phyloP scores from a whole-genome alignment of 768 basidiomycete genomes.

The Naematelia aurantialba region DNA sequence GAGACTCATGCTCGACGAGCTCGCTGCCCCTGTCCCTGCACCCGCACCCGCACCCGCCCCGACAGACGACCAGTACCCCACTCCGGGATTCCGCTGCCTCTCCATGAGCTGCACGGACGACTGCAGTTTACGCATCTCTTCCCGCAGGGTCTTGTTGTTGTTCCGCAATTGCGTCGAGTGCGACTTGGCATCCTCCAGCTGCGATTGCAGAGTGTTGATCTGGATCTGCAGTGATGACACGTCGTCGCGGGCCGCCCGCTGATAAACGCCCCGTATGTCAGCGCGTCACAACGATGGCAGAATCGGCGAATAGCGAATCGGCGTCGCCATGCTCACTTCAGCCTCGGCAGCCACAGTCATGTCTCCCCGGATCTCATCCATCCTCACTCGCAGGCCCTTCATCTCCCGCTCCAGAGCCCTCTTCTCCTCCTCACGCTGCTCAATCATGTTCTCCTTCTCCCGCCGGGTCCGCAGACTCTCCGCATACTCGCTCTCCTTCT shows the following conservation, averaged over 20 bases:
- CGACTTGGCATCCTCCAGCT: conserved; percentile 67
- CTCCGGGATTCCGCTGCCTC: conserved; percentile 84
- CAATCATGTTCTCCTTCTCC: conserved; percentile 60
- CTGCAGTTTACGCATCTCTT: conserved; percentile 93
- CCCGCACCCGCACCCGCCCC: conserved; percentile 1
- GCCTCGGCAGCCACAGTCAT: conserved; percentile 48
- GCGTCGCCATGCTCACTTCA: conserved; percentile 51
- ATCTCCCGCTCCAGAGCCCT: conserved; percentile 50
- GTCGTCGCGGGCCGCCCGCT: conserved; percentile 48
- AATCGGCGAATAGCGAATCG: no score
- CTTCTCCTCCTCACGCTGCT: conserved; percentile 53
- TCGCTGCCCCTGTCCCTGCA: no score
- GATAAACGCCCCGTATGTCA: no score
- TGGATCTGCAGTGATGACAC: conserved; percentile 27
- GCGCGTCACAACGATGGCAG: no score
- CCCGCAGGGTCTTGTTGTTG: conserved; percentile 84
- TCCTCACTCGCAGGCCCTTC: conserved; percentile 46
- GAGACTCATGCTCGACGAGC: background rate
- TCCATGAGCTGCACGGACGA: conserved; percentile 86
- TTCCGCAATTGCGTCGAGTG: conserved; percentile 67
- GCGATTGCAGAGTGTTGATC: conserved; percentile 58
- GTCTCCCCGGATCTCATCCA: conserved; percentile 54
- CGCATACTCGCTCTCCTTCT: conserved; percentile 61
- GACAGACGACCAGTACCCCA: conserved; percentile 71
- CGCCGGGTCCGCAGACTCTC: conserved; percentile 54